Conservation (phyloP, 2,329 filamentous ascomycete genomes). For the Cytospora leucostoma region DNA sequence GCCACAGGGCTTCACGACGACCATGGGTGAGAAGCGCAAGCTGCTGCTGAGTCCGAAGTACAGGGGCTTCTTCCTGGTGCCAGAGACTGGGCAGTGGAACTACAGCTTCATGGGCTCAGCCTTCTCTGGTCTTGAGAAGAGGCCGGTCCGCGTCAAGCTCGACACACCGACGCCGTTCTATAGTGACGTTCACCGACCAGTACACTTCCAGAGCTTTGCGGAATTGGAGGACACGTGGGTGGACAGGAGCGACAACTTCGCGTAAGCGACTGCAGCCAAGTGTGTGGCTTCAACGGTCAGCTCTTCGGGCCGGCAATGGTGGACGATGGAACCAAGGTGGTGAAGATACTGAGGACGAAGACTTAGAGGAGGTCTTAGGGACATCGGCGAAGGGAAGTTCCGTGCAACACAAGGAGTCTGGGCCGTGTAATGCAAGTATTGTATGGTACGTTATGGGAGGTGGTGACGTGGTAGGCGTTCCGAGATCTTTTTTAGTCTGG, state of each 20-base stretch:
- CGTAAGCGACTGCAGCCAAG: constrained; percentile 51
- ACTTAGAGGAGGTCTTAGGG: not conserved
- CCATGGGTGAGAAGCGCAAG: constrained; percentile 94
- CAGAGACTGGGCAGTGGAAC: constrained; percentile 89
- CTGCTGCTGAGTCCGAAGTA: constrained; percentile 90
- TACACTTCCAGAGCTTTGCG: constrained; percentile 97
- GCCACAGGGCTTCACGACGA: constrained; percentile 88
- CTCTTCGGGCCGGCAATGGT: not conserved
- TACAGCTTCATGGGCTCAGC: constrained; percentile 96
- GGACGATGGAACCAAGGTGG: not conserved
- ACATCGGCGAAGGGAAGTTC: not conserved
- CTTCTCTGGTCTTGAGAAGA: constrained; percentile 88
- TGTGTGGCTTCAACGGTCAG: constrained; percentile 1
- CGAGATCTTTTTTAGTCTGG: not conserved
- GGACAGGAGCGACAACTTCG: constrained; percentile 90
- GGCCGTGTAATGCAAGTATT: not conserved
- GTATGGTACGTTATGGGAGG: not conserved
- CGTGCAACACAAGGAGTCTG: not conserved
- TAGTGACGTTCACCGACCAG: constrained; percentile 83
- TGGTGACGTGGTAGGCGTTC: not conserved
- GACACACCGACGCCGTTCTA: constrained; percentile 92
- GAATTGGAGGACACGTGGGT: constrained; percentile 97
- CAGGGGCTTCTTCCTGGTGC: constrained; percentile 93
- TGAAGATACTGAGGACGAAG: not conserved
- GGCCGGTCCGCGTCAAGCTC: constrained; percentile 85